Evolutionary conservation across 2,329 filamentous ascomycete genomes (phyloP), one percentile per base, ranked within the genome.

Genomic region (Pezicula rhizophila): DNA sequence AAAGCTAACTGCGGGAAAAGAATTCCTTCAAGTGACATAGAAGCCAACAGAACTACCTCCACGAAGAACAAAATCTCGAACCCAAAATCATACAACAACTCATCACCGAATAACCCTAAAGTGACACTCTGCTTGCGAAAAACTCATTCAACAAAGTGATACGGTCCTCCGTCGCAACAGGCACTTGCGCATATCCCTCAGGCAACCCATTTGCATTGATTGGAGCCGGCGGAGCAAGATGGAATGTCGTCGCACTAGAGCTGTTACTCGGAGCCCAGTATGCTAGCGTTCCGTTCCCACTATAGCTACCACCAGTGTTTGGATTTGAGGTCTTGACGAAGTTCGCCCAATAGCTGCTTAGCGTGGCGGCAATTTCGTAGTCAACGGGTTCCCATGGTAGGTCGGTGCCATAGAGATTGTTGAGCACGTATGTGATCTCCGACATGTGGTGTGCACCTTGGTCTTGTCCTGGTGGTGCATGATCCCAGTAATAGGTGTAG

Each of bases 331-430:
- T 72, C 33, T 76, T 70, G 50, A 89, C 79, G 60, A 90, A 91
- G 55, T 82, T 87, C 1, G 79, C 78, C 84, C 84, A 89, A 64
- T 89, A 90, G 0, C 71, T 75, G 57, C 87, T 81, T 37, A 85
- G 64, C 23, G 42, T 50, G 5, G 48, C 31, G 35, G 61, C 55
- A 38, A 67, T 59, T 8, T 41, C 49, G 47, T 60, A 64, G 42
- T 66, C 64, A 5, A 52, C 45, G 0, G 52, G 40, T 11, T 50
- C 52, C 59, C 63, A 67, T 1, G 63, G 60, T 4, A 39, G 23
- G 23, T 55, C 51, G 0, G 54, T 54, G 2, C 18, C 48, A 10
- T 55, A 56, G 12, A 66, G 55, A 45, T 64, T 66, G 52, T 63
- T 61, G 35, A 67, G 59, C 8, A 58, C 58, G 23, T 66, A 66